A percentile compares a stretch with the other conserved stretches of the same genome.
Conservation (phyloP, 306 rosid genomes). For the Coriaria nepalensis region DNA sequence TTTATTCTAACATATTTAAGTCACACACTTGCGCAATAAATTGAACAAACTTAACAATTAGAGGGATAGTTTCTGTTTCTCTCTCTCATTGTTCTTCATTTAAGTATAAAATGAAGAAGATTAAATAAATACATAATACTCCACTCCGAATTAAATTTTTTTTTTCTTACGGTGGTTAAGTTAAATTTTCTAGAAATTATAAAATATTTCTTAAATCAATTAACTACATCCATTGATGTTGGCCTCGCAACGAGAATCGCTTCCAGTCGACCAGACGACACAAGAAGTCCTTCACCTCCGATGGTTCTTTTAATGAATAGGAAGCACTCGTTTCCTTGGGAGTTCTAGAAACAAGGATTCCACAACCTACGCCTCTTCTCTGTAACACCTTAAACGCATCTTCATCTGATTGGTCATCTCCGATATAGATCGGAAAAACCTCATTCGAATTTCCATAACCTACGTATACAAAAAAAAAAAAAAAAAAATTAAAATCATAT, state of each 20-base stretch:
- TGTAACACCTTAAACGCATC: slow-evolving; percentile 88
- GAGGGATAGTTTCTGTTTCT: too few species aligned
- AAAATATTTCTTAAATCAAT: background rate
- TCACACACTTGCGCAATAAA: too few species aligned
- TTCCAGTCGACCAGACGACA: slow-evolving; percentile 68
- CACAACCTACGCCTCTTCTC: slow-evolving; percentile 65
- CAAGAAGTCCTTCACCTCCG: slow-evolving; percentile 80
- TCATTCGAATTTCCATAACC: slow-evolving; percentile 60
- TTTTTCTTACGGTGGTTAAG: too few species aligned
- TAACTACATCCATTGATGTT: background rate
- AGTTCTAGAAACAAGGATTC: slow-evolving; percentile 71
- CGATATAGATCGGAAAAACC: slow-evolving; percentile 73
- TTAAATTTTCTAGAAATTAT: background rate
- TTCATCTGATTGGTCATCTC: slow-evolving; percentile 89
- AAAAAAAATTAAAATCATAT: too few species aligned
- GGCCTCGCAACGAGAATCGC: slow-evolving; percentile 20
- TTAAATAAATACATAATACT: too few species aligned
- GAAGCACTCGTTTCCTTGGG: slow-evolving; percentile 86
- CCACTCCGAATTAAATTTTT: too few species aligned
- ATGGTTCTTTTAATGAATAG: slow-evolving; percentile 73
- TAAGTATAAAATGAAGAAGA: too few species aligned
- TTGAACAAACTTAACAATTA: too few species aligned
- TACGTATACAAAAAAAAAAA: slow-evolving; percentile 1
- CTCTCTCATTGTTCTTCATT: too few species aligned
- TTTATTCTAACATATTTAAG: too few species aligned